Percentiles rank a stretch among this genome's conserved stretches.
Conservation (phyloP, 2,329 filamentous ascomycete genomes). For the Didymella pomorum region DNA sequence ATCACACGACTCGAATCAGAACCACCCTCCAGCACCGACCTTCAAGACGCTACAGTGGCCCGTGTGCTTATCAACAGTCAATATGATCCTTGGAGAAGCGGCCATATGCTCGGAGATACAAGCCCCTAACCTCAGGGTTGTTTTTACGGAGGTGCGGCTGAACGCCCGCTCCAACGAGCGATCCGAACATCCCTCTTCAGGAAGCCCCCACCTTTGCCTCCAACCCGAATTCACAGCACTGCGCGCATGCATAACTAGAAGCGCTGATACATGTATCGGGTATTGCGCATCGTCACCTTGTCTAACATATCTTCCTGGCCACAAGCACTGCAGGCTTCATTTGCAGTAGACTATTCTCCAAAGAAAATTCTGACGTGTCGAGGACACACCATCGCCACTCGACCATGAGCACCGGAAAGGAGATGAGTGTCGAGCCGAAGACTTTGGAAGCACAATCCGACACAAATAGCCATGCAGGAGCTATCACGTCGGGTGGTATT, state of each 20-base stretch:
- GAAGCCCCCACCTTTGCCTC: background rate
- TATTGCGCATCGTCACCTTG: background rate
- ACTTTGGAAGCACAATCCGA: background rate
- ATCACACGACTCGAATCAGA: background rate
- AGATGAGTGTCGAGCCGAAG: background rate
- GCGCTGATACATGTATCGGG: background rate
- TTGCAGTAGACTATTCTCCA: background rate
- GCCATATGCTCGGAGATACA: background rate
- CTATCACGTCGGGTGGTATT: background rate
- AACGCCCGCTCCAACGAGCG: background rate
- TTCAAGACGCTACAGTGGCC: background rate
- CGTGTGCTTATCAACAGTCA: background rate
- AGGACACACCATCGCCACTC: background rate
- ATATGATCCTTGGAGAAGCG: background rate
- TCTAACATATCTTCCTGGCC: background rate
- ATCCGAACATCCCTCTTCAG: background rate
- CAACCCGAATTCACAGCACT: background rate
- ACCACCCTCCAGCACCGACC: background rate
- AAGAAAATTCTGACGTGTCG: background rate
- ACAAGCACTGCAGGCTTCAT: background rate
- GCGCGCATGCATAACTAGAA: background rate
- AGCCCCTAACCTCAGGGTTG: background rate
- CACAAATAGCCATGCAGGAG: background rate
- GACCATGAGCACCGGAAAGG: background rate
- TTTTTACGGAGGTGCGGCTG: background rate